A percentile compares a stretch with the other conserved stretches of the same genome.
Evolutionary conservation across 257 asterid species (phyloP).

Genomic region (Avicennia marina): DNA sequence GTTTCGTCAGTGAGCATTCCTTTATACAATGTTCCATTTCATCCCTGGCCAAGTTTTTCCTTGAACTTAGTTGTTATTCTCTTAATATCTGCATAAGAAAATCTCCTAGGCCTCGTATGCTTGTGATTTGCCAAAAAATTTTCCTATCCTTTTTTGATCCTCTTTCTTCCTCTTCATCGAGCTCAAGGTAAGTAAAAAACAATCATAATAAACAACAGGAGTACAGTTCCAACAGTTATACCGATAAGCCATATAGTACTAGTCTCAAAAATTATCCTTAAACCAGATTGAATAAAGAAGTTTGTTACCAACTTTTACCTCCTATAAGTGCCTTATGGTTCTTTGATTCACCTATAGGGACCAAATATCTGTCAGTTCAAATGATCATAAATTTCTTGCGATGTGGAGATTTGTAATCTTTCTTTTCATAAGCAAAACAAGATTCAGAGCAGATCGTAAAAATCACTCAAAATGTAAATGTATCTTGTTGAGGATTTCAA

Average conservation of each 20-base stretch:
- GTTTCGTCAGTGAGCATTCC: conserved; percentile 26
- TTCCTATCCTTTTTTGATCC: conserved; percentile 8
- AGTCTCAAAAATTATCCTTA: background rate
- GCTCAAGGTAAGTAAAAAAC: conserved; percentile 13
- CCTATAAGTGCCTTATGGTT: conserved; percentile 16
- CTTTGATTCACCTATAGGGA: conserved; percentile 17
- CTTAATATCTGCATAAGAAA: conserved; percentile 28
- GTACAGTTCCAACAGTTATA: conserved; percentile 15
- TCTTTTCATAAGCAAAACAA: too few species aligned
- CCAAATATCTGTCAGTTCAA: background rate
- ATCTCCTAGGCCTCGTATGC: conserved; percentile 30
- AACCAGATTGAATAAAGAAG: background rate
- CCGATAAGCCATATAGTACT: background rate
- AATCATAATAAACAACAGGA: conserved; percentile 1
- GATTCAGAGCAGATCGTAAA: too few species aligned
- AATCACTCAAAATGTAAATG: too few species aligned
- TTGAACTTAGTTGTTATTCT: conserved; percentile 22
- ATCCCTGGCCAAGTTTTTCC: conserved; percentile 20
- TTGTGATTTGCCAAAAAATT: too few species aligned
- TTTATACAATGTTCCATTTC: conserved; percentile 16
- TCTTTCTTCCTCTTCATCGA: conserved; percentile 18
- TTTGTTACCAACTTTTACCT: background rate
- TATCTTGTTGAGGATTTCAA: too few species aligned
- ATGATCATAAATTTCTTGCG: background rate
- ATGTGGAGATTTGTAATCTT: too few species aligned